These are phyloP conservation scores for Zygoascus flipseniorum DNA, from an alignment of 805 yeast species.

Conservation along the genomic window DNA sequence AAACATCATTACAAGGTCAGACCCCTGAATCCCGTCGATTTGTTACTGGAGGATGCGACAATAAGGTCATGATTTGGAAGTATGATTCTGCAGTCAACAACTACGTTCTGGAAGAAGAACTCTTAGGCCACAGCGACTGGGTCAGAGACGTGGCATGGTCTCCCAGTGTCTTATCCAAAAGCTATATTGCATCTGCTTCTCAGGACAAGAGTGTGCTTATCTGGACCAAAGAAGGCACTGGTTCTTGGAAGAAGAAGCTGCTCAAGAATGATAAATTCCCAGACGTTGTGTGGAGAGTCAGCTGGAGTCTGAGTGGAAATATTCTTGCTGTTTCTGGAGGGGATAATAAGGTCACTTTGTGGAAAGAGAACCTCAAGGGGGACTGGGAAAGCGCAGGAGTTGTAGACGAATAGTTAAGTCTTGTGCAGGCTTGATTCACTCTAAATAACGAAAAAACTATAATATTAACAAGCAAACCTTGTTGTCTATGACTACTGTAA, in stretches of 20 bases:
- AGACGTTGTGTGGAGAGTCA: constrained; percentile 96
- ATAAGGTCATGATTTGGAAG: constrained; percentile 86
- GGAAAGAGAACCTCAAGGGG: constrained; percentile 92
- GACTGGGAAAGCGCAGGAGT: constrained; percentile 98
- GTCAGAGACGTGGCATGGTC: constrained; percentile 99
- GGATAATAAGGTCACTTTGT: constrained; percentile 88
- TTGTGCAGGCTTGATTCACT: too few species aligned
- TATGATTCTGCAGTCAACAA: constrained; percentile 44
- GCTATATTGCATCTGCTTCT: constrained; percentile 92
- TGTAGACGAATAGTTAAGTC: constrained; percentile 57
- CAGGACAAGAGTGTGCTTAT: constrained; percentile 92
- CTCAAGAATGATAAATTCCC: constrained; percentile 79
- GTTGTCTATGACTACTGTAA: too few species aligned
- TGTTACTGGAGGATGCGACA: constrained; percentile 93
- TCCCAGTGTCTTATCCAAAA: constrained; percentile 75
- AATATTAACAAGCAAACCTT: too few species aligned
- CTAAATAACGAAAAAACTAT: too few species aligned
- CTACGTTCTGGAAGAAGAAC: constrained; percentile 63
- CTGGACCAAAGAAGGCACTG: constrained; percentile 77
- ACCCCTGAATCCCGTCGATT: constrained; percentile 42
- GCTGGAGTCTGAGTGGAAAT: constrained; percentile 96
- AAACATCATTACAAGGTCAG: constrained; percentile 13
- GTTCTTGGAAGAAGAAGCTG: constrained; percentile 72
- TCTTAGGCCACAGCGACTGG: constrained; percentile 95
- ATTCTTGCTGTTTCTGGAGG: constrained; percentile 94